A percentile compares a stretch with the other conserved stretches of the same genome.
Conservation (phyloP, 139 green algal genomes). For the Nannochloris sp. region DNA sequence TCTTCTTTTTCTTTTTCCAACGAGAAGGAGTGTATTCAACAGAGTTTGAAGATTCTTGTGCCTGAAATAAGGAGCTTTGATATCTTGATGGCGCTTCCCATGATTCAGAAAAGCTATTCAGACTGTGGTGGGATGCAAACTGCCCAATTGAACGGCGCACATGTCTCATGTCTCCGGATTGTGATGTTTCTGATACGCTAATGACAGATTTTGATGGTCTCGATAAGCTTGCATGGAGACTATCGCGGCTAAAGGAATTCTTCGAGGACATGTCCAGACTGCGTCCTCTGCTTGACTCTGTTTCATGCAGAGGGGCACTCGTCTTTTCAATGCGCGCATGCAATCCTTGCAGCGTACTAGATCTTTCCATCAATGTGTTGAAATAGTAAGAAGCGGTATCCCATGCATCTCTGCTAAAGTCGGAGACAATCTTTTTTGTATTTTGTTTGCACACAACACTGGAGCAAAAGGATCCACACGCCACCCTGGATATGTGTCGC, state of each 20-base stretch:
- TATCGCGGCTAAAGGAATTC: no score
- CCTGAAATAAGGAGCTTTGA: background rate
- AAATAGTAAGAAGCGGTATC: conserved; percentile 15
- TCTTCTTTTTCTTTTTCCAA: background rate
- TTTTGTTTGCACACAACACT: conserved; percentile 59
- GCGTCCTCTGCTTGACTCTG: no score
- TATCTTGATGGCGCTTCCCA: background rate
- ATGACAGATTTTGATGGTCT: conserved; percentile 2
- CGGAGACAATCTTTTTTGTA: conserved; percentile 13
- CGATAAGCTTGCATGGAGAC: background rate
- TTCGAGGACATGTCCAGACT: no score
- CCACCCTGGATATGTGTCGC: conserved; percentile 22
- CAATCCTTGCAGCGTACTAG: no score
- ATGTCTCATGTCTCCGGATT: background rate
- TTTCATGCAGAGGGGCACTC: no score
- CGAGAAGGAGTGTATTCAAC: background rate
- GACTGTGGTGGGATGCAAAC: conserved; percentile 1
- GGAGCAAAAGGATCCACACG: conserved; percentile 51
- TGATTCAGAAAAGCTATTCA: background rate
- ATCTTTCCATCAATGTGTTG: conserved; percentile 4
- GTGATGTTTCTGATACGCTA: background rate
- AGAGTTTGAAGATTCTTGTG: background rate
- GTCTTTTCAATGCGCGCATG: no score
- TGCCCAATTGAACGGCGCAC: background rate
- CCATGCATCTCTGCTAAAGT: conserved; percentile 14